Conservation (phyloP, 306 rosid genomes). For the Lablab purpureus region DNA sequence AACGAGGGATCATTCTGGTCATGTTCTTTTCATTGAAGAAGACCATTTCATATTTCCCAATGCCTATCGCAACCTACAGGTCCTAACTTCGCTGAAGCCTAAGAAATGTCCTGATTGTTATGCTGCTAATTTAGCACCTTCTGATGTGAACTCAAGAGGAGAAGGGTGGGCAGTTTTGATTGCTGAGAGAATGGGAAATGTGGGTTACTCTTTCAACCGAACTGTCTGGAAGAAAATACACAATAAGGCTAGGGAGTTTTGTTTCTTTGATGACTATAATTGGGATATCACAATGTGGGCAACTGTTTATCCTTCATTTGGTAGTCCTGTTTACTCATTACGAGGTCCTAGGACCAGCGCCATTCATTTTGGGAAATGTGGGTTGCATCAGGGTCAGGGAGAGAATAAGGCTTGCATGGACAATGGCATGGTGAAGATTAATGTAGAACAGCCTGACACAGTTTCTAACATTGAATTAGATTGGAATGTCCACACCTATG, state of each 20-base stretch:
- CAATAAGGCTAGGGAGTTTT: constrained; percentile 74
- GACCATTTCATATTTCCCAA: constrained; percentile 92
- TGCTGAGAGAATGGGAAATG: constrained; percentile 97
- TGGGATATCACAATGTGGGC: constrained; percentile 99
- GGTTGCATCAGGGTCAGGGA: constrained; percentile 97
- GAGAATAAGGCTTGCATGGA: constrained; percentile 75
- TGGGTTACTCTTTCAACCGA: constrained; percentile 85
- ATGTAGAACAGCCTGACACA: constrained; percentile 63
- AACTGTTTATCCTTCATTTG: constrained; percentile 94
- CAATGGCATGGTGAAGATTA: constrained; percentile 67
- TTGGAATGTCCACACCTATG: constrained; percentile 70
- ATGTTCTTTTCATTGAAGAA: constrained; percentile 92
- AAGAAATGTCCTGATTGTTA: constrained; percentile 83
- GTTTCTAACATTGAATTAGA: constrained; percentile 71
- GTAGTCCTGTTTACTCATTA: constrained; percentile 80
- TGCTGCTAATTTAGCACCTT: constrained; percentile 94
- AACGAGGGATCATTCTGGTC: constrained; percentile 66
- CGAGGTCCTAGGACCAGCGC: constrained; percentile 93
- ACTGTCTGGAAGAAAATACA: constrained; percentile 93
- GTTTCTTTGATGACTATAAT: constrained; percentile 91
- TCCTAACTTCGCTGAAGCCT: constrained; percentile 70
- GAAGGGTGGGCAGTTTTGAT: constrained; percentile 72
- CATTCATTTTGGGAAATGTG: constrained; percentile 93
- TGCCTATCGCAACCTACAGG: constrained; percentile 85
- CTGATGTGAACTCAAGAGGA: constrained; percentile 92